Conservation (phyloP, 768 basidiomycete species). For the Psilocybe subaeruginosa region DNA sequence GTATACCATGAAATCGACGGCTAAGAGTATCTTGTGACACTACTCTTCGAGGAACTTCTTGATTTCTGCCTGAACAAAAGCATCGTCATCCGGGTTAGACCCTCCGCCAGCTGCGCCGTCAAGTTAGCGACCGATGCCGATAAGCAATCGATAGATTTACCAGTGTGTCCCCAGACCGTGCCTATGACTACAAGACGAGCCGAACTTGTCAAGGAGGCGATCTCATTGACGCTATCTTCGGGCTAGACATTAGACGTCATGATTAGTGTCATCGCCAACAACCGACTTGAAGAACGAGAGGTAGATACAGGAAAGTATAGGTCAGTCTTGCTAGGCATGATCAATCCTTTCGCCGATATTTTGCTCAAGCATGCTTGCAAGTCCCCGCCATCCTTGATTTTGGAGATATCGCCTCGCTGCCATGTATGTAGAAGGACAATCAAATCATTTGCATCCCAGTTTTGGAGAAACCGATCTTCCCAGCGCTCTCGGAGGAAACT, state of each 20-base stretch:
- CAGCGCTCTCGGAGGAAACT: constrained; percentile 55
- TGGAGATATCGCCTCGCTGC: constrained; percentile 52
- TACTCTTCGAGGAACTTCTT: constrained; percentile 46
- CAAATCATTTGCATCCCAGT: constrained; percentile 60
- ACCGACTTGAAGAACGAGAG: background rate
- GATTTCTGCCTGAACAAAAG: constrained; percentile 44
- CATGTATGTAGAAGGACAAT: constrained; percentile 52
- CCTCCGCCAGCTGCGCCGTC: constrained; percentile 43
- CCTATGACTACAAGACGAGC: constrained; percentile 54
- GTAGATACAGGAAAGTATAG: constrained; percentile 54
- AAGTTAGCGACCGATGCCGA: background rate
- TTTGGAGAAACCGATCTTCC: constrained; percentile 44
- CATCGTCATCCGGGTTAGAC: constrained; percentile 37
- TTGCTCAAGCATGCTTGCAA: constrained; percentile 40
- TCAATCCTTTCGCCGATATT: constrained; percentile 54
- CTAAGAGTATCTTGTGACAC: background rate
- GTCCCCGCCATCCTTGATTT: constrained; percentile 44
- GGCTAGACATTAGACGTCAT: constrained; percentile 34
- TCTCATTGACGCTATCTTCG: constrained; percentile 54
- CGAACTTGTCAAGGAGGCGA: constrained; percentile 40
- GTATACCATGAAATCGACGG: background rate
- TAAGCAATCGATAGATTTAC: constrained; percentile 25
- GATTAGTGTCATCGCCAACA: background rate
- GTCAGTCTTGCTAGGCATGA: constrained; percentile 64
- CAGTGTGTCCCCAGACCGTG: constrained; percentile 61